Evolutionary conservation across 2,329 filamentous ascomycete genomes (phyloP), one percentile per base, ranked within the genome.

Genomic region (Penicillium sp.): DNA sequence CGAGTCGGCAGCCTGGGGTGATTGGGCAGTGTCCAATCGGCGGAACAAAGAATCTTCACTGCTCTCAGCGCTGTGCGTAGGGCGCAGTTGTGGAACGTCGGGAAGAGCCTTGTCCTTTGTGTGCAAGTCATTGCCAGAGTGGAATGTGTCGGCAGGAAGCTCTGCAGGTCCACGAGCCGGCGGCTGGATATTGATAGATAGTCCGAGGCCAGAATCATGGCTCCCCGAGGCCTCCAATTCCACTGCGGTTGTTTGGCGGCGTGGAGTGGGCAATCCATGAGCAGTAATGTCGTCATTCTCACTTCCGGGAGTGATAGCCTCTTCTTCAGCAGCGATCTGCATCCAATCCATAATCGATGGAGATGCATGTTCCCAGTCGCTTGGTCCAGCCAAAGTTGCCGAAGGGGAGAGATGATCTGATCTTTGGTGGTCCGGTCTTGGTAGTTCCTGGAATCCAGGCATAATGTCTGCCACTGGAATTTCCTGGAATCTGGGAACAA

Each of bases 321-420:
- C 76, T 61, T 80, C 76, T n/a, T 75, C 75, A 5, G 76, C 77
- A 22, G 78, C 79, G 44, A 81, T 68, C 58, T 79, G 76, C 72
- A 83, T 81, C 79, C 81, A 83, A 62, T 83, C 80, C 54, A 77
- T 76, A 44, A 83, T 80, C 2, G 81, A 83, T 6, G 81, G 81
- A 13, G 81, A 83, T 26, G 81, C 80, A 64, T 80, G 75, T 59
- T 79, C 79, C 80, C 80, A 83, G 60, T 83, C 81, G 66, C 81
- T 79, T 37, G 76, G 78, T 33, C 78, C 72, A 53, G 78, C 74
- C 53, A 83, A 69, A 60, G 80, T 83, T 44, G 81, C 78, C 17
- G 77, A 70, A 58, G 80, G 76, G 13, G 71, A 65, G 35, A 69
- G 60, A 26, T 63, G 61, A 19, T 74, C 68, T 3, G 66, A 54